These are phyloP conservation scores for Talaromyces stipitatus DNA, from an alignment of 495 filamentous ascomycete species.

Conservation along the genomic window DNA sequence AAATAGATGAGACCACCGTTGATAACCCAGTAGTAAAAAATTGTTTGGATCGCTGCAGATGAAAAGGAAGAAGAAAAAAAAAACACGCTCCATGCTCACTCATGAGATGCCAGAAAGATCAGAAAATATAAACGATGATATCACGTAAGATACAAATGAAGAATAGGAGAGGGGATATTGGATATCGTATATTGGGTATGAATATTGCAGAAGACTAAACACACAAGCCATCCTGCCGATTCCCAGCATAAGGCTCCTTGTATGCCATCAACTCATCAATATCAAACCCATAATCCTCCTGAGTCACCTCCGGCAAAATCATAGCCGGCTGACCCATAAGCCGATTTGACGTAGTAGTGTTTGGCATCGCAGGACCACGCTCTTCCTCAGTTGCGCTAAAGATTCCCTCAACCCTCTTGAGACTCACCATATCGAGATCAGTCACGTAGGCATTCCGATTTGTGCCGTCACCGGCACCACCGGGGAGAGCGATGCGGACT, in stretches of 20 bases:
- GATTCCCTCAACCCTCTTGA: constrained; percentile 80
- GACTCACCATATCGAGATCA: constrained; percentile 85
- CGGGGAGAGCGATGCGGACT: constrained; percentile 71
- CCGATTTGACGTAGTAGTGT: constrained; percentile 13
- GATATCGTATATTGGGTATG: background rate
- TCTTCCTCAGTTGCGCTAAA: constrained; percentile 69
- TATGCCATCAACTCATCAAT: constrained; percentile 35
- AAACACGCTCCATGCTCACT: constrained; percentile 10
- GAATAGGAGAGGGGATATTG: background rate
- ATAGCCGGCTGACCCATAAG: constrained; percentile 35
- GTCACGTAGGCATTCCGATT: constrained; percentile 66
- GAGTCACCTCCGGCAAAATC: constrained; percentile 24
- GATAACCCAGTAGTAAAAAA: background rate
- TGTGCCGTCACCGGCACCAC: constrained; percentile 52
- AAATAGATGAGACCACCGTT: background rate
- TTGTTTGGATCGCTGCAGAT: background rate
- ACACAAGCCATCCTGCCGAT: background rate
- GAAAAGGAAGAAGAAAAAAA: background rate
- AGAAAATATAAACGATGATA: constrained; percentile 7
- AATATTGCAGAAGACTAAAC: background rate
- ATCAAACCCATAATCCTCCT: constrained; percentile 30
- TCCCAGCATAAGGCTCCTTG: constrained; percentile 4
- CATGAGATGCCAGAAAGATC: constrained; percentile 2
- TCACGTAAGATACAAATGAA: constrained; percentile 1
- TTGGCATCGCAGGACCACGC: constrained; percentile 69